These are phyloP conservation scores for Senna siamea DNA, from an alignment of 306 rosid genomes.

Conservation along the genomic window DNA sequence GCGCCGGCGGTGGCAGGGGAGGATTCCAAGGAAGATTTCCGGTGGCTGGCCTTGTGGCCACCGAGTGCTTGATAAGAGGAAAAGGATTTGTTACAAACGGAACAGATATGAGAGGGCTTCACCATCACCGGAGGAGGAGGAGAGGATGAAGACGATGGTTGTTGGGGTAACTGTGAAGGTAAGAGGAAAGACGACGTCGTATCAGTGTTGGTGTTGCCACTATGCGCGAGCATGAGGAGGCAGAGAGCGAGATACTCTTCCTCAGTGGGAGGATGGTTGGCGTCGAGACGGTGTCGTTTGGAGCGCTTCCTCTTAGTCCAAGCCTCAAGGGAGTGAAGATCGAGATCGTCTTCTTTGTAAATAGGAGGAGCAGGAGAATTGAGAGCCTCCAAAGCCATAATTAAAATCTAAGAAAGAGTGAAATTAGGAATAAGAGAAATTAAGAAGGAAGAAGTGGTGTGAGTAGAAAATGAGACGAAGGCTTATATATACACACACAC, in stretches of 20 bases:
- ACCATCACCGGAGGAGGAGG: constrained; percentile 20
- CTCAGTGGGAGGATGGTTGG: constrained; percentile 50
- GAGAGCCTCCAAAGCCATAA: constrained; percentile 80
- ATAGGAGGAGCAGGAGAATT: constrained; percentile 59
- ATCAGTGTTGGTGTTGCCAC: constrained; percentile 37
- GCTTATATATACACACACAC: background rate
- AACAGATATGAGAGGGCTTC: constrained; percentile 59
- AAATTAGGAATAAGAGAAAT: background rate
- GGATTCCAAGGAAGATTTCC: constrained; percentile 53
- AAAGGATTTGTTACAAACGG: constrained; percentile 74
- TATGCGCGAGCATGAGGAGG: constrained; percentile 90
- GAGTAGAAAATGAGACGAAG: background rate
- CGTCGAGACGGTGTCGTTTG: constrained; percentile 53
- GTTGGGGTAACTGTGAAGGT: background rate
- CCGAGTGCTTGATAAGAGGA: constrained; percentile 91
- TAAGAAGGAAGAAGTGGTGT: background rate
- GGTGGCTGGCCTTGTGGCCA: constrained; percentile 96
- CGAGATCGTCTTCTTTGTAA: constrained; percentile 30
- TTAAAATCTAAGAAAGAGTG: background rate
- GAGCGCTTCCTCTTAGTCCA: constrained; percentile 81
- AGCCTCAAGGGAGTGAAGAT: constrained; percentile 54
- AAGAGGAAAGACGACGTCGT: background rate
- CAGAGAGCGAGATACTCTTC: constrained; percentile 97
- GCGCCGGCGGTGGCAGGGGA: background rate
- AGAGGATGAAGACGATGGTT: background rate